Evolutionary conservation across 1,284 basidiomycete genomes (phyloP), one percentile per base, ranked within the genome.

Genomic region (Cryptococcus hybrid): DNA sequence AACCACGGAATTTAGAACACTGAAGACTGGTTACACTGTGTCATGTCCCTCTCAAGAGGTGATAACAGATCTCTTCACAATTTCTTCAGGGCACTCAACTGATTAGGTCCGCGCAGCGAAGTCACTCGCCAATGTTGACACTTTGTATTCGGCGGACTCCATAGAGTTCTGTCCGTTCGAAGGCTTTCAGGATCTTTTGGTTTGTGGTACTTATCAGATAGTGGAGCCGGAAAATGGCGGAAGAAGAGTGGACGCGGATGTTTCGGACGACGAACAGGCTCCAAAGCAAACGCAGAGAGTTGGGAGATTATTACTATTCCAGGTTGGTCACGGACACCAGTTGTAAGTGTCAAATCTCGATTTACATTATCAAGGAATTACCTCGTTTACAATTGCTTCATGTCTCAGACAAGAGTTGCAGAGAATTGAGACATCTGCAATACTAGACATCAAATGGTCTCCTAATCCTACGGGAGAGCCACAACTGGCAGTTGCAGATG

Each of bases 361-460:
- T 30, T 30, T 30, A 30, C 4, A 30, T 2, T 5, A 9, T 11
- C 47, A 30, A 11, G 47, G 9, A 11, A n/a, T 47, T 24, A 9
- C 34, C 7, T 15, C 7, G 8, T 35, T 3, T 9, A 7, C 11
- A 9, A 12, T 42, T 43, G 15, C 44, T 11, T 12, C 13, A 3
- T 24, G 11, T 35, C 7, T 38, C 61, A 92, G 90, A 57, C 74
- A 78, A 7, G 82, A 87, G 66, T 68, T 88, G 3, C 87, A 92
- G 67, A 79, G 86, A 24, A 81, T 91, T 44, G 82, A 88, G 55
- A 80, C 89, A 11, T 86, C 91, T 1, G 93, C 92, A 8, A 84
- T 97, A 34, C 81, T 89, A n/a, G 93, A 97, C 70, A 86, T 91
- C 82, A 95, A 95, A 82, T 97, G 93, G 93, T 69, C 71, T 18